phyloP scores from a whole-genome alignment of 257 asterid species.

The Anisodus tanguticus region DNA sequence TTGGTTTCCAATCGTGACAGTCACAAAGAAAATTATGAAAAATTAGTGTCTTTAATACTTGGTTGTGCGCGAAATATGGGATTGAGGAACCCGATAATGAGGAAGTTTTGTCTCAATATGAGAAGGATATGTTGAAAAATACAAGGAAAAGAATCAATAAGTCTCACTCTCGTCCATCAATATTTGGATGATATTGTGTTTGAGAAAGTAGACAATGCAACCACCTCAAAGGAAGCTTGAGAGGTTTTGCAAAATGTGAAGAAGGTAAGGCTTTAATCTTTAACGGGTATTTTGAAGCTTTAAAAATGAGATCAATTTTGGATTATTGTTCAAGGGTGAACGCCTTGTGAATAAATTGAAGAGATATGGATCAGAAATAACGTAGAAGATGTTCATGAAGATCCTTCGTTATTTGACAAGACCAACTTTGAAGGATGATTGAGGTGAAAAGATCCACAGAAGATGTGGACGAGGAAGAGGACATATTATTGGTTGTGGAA shows the following conservation, averaged over 20 bases:
- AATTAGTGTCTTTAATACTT: background rate
- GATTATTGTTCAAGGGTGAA: background rate
- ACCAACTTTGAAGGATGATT: background rate
- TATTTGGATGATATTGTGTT: constrained; percentile 16
- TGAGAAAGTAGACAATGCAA: background rate
- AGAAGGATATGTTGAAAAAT: background rate
- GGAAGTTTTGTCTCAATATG: background rate
- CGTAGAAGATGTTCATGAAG: background rate
- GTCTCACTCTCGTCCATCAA: background rate
- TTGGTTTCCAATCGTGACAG: background rate
- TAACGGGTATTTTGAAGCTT: constrained; percentile 5
- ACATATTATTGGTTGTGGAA: background rate
- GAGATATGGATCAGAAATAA: background rate
- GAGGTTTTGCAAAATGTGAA: constrained; percentile 4
- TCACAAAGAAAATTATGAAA: background rate
- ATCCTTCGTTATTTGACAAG: background rate
- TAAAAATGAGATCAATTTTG: background rate
- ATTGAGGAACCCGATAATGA: background rate
- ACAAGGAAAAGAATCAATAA: background rate
- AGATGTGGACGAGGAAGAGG: background rate
- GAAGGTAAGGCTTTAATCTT: constrained; percentile 8
- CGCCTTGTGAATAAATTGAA: background rate
- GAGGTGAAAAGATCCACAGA: background rate
- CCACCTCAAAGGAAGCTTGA: background rate
- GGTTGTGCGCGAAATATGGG: background rate